Conservation (phyloP, 164 flowering plant genomes). For the Paratinospora sagittata region DNA sequence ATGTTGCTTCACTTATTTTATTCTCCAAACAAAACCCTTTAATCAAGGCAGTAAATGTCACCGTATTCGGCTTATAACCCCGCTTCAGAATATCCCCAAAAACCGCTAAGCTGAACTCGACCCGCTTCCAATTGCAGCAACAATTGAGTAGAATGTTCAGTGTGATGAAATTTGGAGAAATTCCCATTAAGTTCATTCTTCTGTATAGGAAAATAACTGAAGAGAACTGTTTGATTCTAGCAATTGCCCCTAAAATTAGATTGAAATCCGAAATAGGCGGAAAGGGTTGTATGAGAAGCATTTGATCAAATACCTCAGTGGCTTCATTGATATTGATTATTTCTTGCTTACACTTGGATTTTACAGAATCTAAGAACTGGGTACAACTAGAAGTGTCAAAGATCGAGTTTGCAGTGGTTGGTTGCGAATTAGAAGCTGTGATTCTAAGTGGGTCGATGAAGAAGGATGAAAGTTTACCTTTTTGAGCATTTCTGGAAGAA, state of each 20-base stretch:
- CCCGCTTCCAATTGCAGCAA: slow-evolving; percentile 25
- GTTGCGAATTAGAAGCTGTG: neutral
- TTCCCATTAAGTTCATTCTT: slow-evolving; percentile 16
- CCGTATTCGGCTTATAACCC: slow-evolving; percentile 33
- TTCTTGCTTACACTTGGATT: slow-evolving; percentile 3
- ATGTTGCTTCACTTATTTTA: slow-evolving; percentile 26
- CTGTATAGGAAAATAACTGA: slow-evolving; percentile 19
- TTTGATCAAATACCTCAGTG: slow-evolving; percentile 18
- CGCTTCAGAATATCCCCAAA: slow-evolving; percentile 31
- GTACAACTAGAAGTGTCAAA: neutral
- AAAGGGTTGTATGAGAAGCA: slow-evolving; percentile 27
- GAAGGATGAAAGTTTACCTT: slow-evolving; percentile 21
- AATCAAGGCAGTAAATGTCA: slow-evolving; percentile 30
- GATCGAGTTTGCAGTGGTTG: neutral
- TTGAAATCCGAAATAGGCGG: slow-evolving; percentile 30
- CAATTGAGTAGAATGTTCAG: slow-evolving; percentile 37
- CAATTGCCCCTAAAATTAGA: slow-evolving; percentile 18
- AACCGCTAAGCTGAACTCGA: slow-evolving; percentile 27
- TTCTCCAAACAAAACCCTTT: slow-evolving; percentile 34
- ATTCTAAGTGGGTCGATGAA: slow-evolving; percentile 14
- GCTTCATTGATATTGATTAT: slow-evolving; percentile 16
- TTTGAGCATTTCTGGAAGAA: slow-evolving; percentile 5
- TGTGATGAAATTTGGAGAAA: slow-evolving; percentile 25
- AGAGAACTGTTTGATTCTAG: slow-evolving; percentile 24
- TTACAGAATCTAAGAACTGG: slow-evolving; percentile 1